These are phyloP conservation scores for Aspergillus brasiliensis DNA, from an alignment of 2,329 filamentous ascomycete genomes.

Conservation along the genomic window DNA sequence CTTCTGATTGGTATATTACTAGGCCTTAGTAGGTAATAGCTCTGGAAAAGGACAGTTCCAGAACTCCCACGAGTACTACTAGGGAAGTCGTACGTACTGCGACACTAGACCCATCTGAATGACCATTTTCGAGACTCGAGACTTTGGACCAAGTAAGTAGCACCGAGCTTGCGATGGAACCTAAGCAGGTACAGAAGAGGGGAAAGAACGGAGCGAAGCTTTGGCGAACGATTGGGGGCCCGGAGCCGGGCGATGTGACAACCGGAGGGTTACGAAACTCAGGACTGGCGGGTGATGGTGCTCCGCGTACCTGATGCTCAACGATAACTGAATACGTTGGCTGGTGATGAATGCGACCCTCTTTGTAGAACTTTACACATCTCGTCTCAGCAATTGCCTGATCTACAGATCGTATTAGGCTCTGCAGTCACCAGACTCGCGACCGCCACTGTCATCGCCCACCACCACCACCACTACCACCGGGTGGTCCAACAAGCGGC, in stretches of 20 bases:
- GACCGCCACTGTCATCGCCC: neutral
- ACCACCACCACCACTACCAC: too few species aligned
- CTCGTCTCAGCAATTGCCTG: neutral
- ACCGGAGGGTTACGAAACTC: neutral
- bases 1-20: neutral
- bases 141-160: neutral
- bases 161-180: neutral
- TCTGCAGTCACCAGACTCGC: neutral
- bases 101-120: neutral
- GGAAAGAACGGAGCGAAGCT: slow-evolving; percentile 14
- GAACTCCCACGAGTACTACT: neutral
- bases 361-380: neutral
- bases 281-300: neutral
- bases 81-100: neutral
- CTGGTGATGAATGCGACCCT: neutral
- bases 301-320: neutral
- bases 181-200: slow-evolving; percentile 5
- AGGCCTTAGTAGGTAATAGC: neutral
- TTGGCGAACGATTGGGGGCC: slow-evolving; percentile 10
- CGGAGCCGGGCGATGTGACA: slow-evolving; percentile 8
- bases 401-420: neutral
- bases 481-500: neutral
- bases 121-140: neutral
- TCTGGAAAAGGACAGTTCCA: slow-evolving; percentile 7
- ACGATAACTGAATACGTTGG: neutral